These are phyloP conservation scores for Podaxis mareebaensis DNA, from an alignment of 768 basidiomycete genomes.

Conservation along the genomic window DNA sequence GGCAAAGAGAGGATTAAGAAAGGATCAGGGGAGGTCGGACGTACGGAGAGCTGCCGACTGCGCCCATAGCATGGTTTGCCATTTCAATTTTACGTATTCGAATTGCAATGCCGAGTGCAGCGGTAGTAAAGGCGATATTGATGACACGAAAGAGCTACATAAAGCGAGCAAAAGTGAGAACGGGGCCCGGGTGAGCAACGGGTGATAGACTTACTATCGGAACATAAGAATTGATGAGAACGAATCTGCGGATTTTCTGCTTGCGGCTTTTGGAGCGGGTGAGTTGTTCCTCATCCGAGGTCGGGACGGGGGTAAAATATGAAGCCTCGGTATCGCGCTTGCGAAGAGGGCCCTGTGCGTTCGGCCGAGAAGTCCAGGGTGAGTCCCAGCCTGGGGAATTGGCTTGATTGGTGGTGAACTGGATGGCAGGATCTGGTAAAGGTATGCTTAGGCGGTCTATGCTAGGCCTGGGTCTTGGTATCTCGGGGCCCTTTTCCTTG, in stretches of 20 bases:
- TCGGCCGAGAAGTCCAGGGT: constrained; percentile 57
- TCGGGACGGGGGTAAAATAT: constrained; percentile 28
- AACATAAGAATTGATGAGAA: constrained; percentile 74
- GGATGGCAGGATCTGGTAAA: constrained; percentile 37
- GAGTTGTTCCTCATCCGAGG: constrained; percentile 28
- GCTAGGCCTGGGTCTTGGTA: constrained; percentile 9
- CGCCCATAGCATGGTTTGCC: constrained; percentile 54
- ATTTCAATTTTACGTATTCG: constrained; percentile 65
- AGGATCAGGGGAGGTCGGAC: constrained; percentile 25
- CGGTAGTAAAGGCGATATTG: constrained; percentile 80
- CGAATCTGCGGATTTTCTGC: constrained; percentile 63
- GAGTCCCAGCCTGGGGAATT: constrained; percentile 67
- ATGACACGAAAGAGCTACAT: constrained; percentile 77
- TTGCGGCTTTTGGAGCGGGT: constrained; percentile 28
- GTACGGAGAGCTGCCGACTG: constrained; percentile 81
- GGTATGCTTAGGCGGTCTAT: constrained; percentile 29
- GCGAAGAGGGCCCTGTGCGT: constrained; percentile 38
- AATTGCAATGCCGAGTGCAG: constrained; percentile 79
- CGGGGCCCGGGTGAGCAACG: background rate
- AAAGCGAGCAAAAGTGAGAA: constrained; percentile 16
- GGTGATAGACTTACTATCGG: constrained; percentile 58
- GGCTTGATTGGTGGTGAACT: constrained; percentile 55
- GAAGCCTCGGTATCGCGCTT: constrained; percentile 16
- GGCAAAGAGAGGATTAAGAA: background rate
- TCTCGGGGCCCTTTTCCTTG: constrained; percentile 28